Conservation (phyloP, 1,284 basidiomycete genomes). For the Peniophora sp. region DNA sequence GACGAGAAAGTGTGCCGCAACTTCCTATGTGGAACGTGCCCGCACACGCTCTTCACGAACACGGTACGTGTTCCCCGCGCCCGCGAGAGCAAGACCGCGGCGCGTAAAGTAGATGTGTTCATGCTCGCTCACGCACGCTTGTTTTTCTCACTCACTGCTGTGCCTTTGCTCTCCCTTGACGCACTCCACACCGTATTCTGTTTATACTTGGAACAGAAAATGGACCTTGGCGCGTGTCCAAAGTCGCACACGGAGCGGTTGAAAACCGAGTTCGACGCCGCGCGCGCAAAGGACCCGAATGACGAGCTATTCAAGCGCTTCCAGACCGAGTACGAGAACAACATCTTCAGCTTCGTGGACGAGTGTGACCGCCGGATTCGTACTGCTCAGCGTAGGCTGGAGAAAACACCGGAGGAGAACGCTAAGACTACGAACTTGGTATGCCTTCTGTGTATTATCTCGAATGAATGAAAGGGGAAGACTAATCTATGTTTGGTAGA, state of each 20-base stretch:
- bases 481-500: slow-evolving; percentile 36
- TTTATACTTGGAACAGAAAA: slow-evolving; percentile 66
- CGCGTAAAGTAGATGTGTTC: background rate
- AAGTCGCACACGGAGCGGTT: slow-evolving; percentile 94
- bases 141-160: background rate
- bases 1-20: slow-evolving; percentile 99
- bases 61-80: slow-evolving; percentile 58
- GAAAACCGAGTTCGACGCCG: slow-evolving; percentile 85
- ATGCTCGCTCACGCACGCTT: background rate
- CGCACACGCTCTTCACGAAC: slow-evolving; percentile 96
- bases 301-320: slow-evolving; percentile 80
- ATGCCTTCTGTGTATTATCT: slow-evolving; percentile 13
- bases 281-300: slow-evolving; percentile 64
- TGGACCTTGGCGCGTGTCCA: slow-evolving; percentile 97
- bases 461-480: background rate
- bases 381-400: slow-evolving; percentile 87
- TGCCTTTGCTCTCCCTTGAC: background rate
- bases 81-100: background rate
- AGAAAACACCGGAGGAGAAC: slow-evolving; percentile 99
- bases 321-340: slow-evolving; percentile 92
- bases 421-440: slow-evolving; percentile 96
- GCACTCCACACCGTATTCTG: background rate
- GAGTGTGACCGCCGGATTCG: slow-evolving; percentile 97
- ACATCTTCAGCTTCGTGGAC: slow-evolving; percentile 93
- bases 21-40: slow-evolving; percentile 96